Evolutionary conservation across 2,329 filamentous ascomycete genomes (phyloP).

Genomic region (Nigrograna mackinnonii): DNA sequence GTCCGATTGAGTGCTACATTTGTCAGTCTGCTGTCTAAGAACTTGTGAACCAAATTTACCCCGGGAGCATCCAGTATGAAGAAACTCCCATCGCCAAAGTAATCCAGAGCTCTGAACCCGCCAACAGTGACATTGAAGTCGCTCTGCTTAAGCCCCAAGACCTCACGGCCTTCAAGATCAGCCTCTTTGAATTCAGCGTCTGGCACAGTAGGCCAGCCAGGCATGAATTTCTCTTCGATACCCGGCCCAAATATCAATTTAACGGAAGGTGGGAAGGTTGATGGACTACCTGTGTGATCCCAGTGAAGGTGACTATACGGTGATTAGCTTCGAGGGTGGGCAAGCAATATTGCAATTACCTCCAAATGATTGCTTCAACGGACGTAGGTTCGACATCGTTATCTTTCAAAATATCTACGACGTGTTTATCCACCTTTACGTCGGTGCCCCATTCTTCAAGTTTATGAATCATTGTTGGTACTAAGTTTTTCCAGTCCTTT

Average conservation of each 20-base stretch:
- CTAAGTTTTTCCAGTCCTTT: constrained; percentile 4
- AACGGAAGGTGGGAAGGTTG: constrained; percentile 48
- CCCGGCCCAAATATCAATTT: constrained; percentile 56
- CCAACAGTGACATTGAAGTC: constrained; percentile 34
- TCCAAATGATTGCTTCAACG: constrained; percentile 4
- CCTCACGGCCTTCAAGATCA: constrained; percentile 26
- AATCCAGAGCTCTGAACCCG: constrained; percentile 51
- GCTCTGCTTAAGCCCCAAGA: constrained; percentile 14
- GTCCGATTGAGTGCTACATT: constrained; percentile 45
- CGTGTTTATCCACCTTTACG: background rate
- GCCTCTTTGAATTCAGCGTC: constrained; percentile 3
- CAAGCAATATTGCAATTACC: background rate
- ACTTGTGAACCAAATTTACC: no score
- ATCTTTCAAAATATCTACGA: background rate
- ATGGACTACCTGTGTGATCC: constrained; percentile 56
- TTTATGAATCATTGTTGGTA: background rate
- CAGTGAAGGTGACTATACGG: constrained; percentile 11
- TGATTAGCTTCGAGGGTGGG: no score
- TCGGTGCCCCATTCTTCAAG: constrained; percentile 2
- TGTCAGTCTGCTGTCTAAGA: no score
- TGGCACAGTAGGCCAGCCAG: constrained; percentile 46
- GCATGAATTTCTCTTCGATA: constrained; percentile 48
- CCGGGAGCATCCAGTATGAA: constrained; percentile 57
- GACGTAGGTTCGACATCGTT: background rate
- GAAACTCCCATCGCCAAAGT: constrained; percentile 57